Conservation (phyloP, 2,329 filamentous ascomycete genomes). For the Ophiosphaerella narmari region DNA sequence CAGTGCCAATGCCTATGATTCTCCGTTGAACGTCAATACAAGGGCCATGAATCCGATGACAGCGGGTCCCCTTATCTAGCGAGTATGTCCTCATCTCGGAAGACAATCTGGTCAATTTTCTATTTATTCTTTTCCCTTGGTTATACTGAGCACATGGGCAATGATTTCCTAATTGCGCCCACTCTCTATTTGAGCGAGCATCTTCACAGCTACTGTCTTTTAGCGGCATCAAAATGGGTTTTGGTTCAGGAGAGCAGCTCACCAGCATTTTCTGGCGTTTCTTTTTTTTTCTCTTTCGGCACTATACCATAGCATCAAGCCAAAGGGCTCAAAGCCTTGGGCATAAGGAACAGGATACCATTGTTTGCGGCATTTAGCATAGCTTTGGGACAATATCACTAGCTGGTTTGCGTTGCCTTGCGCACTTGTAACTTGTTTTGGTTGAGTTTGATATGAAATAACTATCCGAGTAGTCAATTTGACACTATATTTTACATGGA, state of each 20-base stretch:
- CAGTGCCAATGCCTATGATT: constrained; percentile 28
- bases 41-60: constrained; percentile 38
- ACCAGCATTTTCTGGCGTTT: constrained; percentile 24
- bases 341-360: too few relatives aligned
- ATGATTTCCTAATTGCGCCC: background rate
- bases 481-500: too few relatives aligned
- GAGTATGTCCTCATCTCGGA: background rate
- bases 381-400: too few relatives aligned
- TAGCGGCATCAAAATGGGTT: constrained; percentile 31
- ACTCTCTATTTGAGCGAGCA: constrained; percentile 5
- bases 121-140: constrained; percentile 2
- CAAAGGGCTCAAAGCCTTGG: background rate
- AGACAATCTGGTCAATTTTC: background rate
- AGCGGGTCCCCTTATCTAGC: constrained; percentile 38
- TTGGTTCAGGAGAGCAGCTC: constrained; percentile 2
- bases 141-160: constrained; percentile 9
- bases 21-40: constrained; percentile 29
- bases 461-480: too few relatives aligned
- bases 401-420: too few relatives aligned
- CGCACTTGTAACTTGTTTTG: too few relatives aligned
- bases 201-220: constrained; percentile 18
- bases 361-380: too few relatives aligned
- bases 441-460: too few relatives aligned
- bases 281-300: constrained; percentile 9
- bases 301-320: constrained; percentile 24